Base-by-base conservation (phyloP, 768 basidiomycete species). In the Multifurca ochricompacta region DNA sequence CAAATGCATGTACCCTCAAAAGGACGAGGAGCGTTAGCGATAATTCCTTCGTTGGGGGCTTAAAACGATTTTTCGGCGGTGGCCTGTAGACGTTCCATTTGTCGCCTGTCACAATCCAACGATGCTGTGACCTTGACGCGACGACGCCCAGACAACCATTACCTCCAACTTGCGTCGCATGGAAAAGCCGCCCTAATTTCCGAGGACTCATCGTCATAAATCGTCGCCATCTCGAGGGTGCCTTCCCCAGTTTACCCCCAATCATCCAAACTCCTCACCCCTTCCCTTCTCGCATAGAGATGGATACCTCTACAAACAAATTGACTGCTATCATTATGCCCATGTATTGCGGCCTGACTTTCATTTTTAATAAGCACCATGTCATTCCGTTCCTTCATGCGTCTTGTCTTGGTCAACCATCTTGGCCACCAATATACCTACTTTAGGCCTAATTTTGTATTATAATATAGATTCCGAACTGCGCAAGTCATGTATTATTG, bases 331-430 rank as follows among this genome's bases (percentile, higher is more conserved):
- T 46, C 43, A 40, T 36, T 36, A 56, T 56, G 31, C 43, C 1
- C 2, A 23, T 48, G 39, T 41, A 23, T 54, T 25, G 3, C 42
- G 19, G 28, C 43, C 43, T 36, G 18, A 39, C 37, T 28, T 52
- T 47, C 43, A 44, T 52, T 56, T 40, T 21, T 46, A 56, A 57
- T 52, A 57, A 34, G 56, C 45, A 36, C 11, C 21, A 25, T 47
- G 31, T 40, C 54, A 14, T 51, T 31, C 55, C 32, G 16, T 39
- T 47, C 37, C 18, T 41, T 56, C 19, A 51, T 51, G 31, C 19
- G 5, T 9, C 34, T 18, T 14, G 51, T 39, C n/a, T 5, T 50
- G n/a, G n/a, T n/a, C n/a, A n/a, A 30, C 9, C 16, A 25, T 27
- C 4, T 37, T 16, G 18, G 13, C 47, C 19, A 19, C 16, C 41